phyloP scores from a whole-genome alignment of 352 stramenopile genomes.

The Nothophytophthora sp. region DNA sequence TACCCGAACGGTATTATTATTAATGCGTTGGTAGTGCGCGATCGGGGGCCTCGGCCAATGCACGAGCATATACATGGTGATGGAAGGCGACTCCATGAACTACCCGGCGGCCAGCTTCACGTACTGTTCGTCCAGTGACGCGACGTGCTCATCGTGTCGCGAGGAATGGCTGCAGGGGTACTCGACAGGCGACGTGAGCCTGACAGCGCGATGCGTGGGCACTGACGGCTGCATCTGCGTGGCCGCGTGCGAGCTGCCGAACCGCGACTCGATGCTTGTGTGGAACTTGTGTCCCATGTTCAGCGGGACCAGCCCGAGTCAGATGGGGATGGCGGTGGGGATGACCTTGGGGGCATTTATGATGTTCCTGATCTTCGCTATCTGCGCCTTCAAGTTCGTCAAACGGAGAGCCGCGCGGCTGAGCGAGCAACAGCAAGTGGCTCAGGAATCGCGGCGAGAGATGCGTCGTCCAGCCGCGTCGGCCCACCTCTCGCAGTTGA shows the following conservation, averaged over 20 bases:
- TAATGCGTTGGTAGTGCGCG: conserved; percentile 25
- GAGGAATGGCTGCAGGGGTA: conserved; percentile 23
- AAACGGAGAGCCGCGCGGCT: not conserved
- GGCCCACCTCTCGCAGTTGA: conserved; percentile 23
- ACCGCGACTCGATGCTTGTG: conserved; percentile 18
- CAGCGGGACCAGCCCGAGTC: conserved; percentile 14
- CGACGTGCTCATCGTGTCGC: conserved; percentile 31
- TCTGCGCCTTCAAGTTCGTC: no score
- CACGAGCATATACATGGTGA: conserved; percentile 11
- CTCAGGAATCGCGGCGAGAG: not conserved
- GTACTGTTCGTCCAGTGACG: conserved; percentile 49
- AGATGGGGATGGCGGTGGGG: conserved; percentile 19
- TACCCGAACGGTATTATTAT: not conserved
- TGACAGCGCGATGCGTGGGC: conserved; percentile 18
- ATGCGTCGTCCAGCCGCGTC: not conserved
- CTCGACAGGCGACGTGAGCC: conserved; percentile 12
- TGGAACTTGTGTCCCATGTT: conserved; percentile 16
- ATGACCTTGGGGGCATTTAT: conserved; percentile 16
- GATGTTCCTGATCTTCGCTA: no score
- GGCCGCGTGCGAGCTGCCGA: conserved; percentile 34
- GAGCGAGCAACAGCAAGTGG: conserved; percentile 2
- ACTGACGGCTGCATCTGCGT: conserved; percentile 36
- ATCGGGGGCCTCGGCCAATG: conserved; percentile 29
- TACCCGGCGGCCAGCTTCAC: conserved; percentile 38
- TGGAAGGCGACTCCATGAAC: conserved; percentile 37